Evolutionary conservation across 2,329 filamentous ascomycete species (phyloP).

Genomic region (Fusarium kyushuense): DNA sequence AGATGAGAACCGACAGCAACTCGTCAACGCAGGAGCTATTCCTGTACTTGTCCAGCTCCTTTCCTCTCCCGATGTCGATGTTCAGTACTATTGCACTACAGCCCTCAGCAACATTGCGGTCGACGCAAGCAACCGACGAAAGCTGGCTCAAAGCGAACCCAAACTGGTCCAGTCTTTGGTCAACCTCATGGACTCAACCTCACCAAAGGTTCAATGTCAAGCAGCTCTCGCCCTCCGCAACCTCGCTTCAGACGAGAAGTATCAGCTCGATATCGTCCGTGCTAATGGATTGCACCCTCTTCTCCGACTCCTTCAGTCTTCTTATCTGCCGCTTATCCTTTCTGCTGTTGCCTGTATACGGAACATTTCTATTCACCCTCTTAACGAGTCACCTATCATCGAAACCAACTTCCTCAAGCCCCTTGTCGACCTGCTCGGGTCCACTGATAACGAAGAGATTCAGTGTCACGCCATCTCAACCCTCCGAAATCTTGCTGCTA

Average conservation of each 20-base stretch:
- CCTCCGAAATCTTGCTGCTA: constrained; percentile 92
- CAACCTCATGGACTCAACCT: constrained; percentile 96
- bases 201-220: constrained; percentile 97
- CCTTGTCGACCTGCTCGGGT: constrained; percentile 91
- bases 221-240: constrained; percentile 94
- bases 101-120: constrained; percentile 99
- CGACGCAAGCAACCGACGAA: constrained; percentile 89
- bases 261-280: constrained; percentile 96
- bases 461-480: constrained; percentile 99
- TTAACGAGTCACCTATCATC: constrained; percentile 98
- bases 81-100: constrained; percentile 99
- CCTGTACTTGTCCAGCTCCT: constrained; percentile 96
- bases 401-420: constrained; percentile 96
- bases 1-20: constrained; percentile 98
- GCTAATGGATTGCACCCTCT: constrained; percentile 87
- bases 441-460: constrained; percentile 97
- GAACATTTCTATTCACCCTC: constrained; percentile 97
- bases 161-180: constrained; percentile 94
- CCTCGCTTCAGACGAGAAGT: constrained; percentile 96
- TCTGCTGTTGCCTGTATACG: constrained; percentile 98
- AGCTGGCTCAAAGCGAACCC: constrained; percentile 89
- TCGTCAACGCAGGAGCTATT: constrained; percentile 97
- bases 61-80: constrained; percentile 92
- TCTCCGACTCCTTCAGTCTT: constrained; percentile 90
- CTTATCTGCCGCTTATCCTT: constrained; percentile 93